These are phyloP conservation scores for Trichosporon ovoides DNA, from an alignment of 1,284 basidiomycete species.

Conservation along the genomic window DNA sequence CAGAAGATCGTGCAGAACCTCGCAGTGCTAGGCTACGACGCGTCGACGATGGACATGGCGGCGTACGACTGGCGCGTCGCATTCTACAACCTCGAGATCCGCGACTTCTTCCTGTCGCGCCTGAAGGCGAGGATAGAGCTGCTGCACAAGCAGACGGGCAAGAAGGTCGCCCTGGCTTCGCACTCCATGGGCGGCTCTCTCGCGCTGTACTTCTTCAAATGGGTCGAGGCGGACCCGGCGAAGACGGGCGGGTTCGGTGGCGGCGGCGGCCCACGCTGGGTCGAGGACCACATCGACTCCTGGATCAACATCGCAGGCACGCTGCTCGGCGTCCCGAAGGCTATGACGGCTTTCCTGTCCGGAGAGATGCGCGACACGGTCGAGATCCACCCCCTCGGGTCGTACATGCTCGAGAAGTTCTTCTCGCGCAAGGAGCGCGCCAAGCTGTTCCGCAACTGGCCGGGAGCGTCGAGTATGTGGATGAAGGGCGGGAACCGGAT, in stretches of 20 bases:
- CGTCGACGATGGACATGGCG: conserved; percentile 79
- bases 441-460: conserved; percentile 89
- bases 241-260: conserved; percentile 58
- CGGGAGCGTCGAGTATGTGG: conserved; percentile 89
- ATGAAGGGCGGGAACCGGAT: conserved; percentile 85
- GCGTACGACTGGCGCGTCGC: conserved; percentile 89
- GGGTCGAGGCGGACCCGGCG: conserved; percentile 74
- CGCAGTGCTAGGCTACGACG: conserved; percentile 83
- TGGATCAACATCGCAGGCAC: conserved; percentile 83
- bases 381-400: conserved; percentile 56
- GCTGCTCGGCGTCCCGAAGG: conserved; percentile 72
- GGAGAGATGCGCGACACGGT: conserved; percentile 96
- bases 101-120: conserved; percentile 87
- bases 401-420: conserved; percentile 60
- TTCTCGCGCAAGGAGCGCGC: conserved; percentile 88
- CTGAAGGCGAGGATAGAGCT: conserved; percentile 81
- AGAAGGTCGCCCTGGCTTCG: conserved; percentile 82
- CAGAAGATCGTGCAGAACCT: conserved; percentile 89
- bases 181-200: conserved; percentile 83
- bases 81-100: conserved; percentile 79
- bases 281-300: conserved; percentile 78
- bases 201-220: conserved; percentile 60
- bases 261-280: conserved; percentile 80
- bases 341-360: conserved; percentile 90
- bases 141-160: conserved; percentile 64